These are phyloP conservation scores for Solanum appendiculatum DNA, from an alignment of 257 asterid species.

Conservation along the genomic window DNA sequence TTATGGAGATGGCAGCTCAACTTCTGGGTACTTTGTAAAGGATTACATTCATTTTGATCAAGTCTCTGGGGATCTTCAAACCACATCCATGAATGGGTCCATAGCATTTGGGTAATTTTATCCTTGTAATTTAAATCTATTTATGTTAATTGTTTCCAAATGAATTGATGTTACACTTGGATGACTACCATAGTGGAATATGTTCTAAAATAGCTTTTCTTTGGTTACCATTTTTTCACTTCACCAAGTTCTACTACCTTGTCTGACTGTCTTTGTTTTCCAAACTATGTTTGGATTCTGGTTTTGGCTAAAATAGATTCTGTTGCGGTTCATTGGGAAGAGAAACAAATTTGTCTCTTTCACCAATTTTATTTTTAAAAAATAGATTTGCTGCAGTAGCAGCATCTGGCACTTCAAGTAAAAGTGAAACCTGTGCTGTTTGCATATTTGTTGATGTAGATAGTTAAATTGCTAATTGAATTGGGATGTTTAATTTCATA, in stretches of 20 bases:
- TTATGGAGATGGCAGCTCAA: conserved; percentile 88
- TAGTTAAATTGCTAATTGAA: not conserved
- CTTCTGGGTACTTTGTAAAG: conserved; percentile 77
- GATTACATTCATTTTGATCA: conserved; percentile 59
- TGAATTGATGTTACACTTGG: not conserved
- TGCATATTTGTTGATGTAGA: not conserved
- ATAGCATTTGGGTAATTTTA: conserved; percentile 87
- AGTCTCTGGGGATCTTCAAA: conserved; percentile 75
- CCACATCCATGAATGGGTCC: conserved; percentile 60
- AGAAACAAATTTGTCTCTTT: not conserved
- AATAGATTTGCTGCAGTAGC: not conserved
- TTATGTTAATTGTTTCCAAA: not conserved
- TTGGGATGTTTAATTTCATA: not conserved
- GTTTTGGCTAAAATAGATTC: not conserved
- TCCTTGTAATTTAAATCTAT: not conserved
- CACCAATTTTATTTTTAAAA: not conserved
- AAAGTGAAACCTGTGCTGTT: not conserved
- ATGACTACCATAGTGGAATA: not conserved
- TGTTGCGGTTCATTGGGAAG: not conserved
- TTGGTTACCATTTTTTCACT: not conserved
- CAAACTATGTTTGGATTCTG: not conserved
- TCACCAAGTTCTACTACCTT: not conserved
- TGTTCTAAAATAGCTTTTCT: not conserved
- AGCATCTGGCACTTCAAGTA: not conserved
- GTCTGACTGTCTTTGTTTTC: not conserved